Conservation (phyloP, 495 filamentous ascomycete genomes). For the Aspergillus egyptiacus region DNA sequence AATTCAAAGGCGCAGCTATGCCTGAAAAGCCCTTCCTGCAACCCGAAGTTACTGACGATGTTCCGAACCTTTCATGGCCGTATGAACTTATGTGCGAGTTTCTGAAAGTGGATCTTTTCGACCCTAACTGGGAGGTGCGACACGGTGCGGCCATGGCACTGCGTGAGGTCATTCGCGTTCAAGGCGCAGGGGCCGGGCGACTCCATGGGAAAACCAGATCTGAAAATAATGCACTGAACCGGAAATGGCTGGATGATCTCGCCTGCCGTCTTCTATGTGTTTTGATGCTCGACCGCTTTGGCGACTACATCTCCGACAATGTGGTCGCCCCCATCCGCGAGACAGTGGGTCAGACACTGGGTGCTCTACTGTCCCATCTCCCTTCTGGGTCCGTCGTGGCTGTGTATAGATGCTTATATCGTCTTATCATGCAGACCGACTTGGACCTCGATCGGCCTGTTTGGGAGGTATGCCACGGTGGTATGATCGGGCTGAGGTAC, state of each 20-base stretch:
- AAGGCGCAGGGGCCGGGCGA: slow-evolving; percentile 87
- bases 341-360: slow-evolving; percentile 92
- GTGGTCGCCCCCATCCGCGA: slow-evolving; percentile 94
- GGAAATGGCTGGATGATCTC: slow-evolving; percentile 83
- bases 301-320: slow-evolving; percentile 95
- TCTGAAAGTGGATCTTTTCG: slow-evolving; percentile 86
- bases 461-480: slow-evolving; percentile 96
- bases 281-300: slow-evolving; percentile 95
- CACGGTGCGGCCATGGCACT: slow-evolving; percentile 96
- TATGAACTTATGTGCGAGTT: slow-evolving; percentile 91
- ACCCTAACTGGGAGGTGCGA: slow-evolving; percentile 91
- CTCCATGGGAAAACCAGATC: slow-evolving; percentile 57
- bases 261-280: slow-evolving; percentile 89
- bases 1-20: slow-evolving; percentile 77
- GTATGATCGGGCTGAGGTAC: slow-evolving; percentile 94
- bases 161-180: slow-evolving; percentile 84
- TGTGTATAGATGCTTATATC: slow-evolving; percentile 73
- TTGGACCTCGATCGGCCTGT: slow-evolving; percentile 60
- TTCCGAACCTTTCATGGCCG: slow-evolving; percentile 71
- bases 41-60: slow-evolving; percentile 66
- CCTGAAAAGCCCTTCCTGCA: slow-evolving; percentile 55
- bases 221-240: slow-evolving; percentile 75
- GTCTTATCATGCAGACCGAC: slow-evolving; percentile 88
- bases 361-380: slow-evolving; percentile 77
- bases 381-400: slow-evolving; percentile 66